Percentiles rank a stretch among this genome's conserved stretches.
phyloP scores from a whole-genome alignment of 106 monocot genomes.

The Dendrobium chrysotoxum region DNA sequence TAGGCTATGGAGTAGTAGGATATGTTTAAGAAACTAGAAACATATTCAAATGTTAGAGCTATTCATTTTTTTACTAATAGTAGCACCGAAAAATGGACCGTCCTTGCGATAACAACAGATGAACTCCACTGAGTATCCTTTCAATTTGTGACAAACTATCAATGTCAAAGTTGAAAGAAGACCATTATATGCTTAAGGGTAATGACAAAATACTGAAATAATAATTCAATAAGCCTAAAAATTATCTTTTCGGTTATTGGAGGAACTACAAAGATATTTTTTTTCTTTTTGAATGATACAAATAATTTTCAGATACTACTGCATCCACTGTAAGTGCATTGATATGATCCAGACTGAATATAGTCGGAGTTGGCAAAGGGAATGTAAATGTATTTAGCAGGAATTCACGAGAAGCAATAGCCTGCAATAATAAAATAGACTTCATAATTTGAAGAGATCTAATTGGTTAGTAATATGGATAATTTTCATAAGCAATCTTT shows the following conservation, averaged over 20 bases:
- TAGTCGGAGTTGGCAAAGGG: slow-evolving; percentile 72
- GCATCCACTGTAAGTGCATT: slow-evolving; percentile 53
- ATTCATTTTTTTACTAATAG: slow-evolving; percentile 53
- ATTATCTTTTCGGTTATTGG: neutral
- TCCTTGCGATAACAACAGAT: slow-evolving; percentile 79
- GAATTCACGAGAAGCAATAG: slow-evolving; percentile 71
- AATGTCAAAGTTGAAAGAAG: slow-evolving; percentile 71
- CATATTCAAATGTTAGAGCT: slow-evolving; percentile 30
- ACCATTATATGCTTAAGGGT: neutral
- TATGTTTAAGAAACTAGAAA: neutral
- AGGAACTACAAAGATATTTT: neutral
- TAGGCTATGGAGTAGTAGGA: too few relatives aligned
- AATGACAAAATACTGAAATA: neutral
- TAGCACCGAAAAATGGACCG: slow-evolving; percentile 74
- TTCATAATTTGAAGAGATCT: neutral
- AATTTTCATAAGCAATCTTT: neutral
- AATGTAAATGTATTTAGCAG: slow-evolving; percentile 92
- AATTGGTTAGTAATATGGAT: neutral
- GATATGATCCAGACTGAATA: slow-evolving; percentile 89
- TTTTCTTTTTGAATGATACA: neutral
- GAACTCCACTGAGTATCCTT: slow-evolving; percentile 87
- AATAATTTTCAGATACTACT: slow-evolving; percentile 68
- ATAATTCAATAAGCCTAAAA: neutral
- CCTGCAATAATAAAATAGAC: slow-evolving; percentile 28
- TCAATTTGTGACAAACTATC: slow-evolving; percentile 69